Percentiles rank a stretch among this genome's conserved stretches.
Evolutionary conservation across 2,329 filamentous ascomycete species (phyloP).

Genomic region (Colletotrichum gigasporum): DNA sequence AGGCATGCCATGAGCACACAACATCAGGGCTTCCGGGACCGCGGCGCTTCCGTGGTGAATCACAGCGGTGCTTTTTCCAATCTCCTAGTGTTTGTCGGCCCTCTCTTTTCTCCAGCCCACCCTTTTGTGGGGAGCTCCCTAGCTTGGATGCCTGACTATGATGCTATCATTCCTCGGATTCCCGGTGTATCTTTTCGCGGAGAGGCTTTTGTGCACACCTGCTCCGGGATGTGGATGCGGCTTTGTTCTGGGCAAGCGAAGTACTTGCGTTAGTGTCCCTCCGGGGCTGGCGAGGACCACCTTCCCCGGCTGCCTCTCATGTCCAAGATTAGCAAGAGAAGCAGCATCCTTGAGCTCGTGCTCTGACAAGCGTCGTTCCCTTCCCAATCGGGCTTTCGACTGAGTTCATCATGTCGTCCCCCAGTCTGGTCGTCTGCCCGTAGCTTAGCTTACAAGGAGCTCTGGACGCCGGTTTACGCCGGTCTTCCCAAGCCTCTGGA

Average conservation of each 20-base stretch:
- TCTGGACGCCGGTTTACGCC: too few species aligned
- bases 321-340: constrained; percentile 1
- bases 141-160: constrained; percentile 8
- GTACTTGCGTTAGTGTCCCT: neutral
- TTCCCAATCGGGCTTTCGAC: constrained; percentile 1
- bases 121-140: neutral
- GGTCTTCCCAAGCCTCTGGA: constrained; percentile 2
- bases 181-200: neutral
- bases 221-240: constrained; percentile 13
- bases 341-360: constrained; percentile 4
- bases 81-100: constrained; percentile 1
- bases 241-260: constrained; percentile 8
- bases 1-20: constrained; percentile 7
- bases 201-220: neutral
- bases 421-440: neutral
- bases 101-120: neutral
- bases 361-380: constrained; percentile 9
- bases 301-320: constrained; percentile 3
- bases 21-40: constrained; percentile 15
- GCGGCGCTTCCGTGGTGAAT: constrained; percentile 17
- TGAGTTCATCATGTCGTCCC: neutral
- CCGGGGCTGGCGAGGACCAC: neutral
- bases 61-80: constrained; percentile 7
- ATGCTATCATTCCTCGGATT: constrained; percentile 4
- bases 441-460: neutral